A percentile compares a stretch with the other conserved stretches of the same genome.
These are phyloP conservation scores for Pseudogymnoascus sp. DNA, from an alignment of 2,329 filamentous ascomycete genomes.

Conservation along the genomic window DNA sequence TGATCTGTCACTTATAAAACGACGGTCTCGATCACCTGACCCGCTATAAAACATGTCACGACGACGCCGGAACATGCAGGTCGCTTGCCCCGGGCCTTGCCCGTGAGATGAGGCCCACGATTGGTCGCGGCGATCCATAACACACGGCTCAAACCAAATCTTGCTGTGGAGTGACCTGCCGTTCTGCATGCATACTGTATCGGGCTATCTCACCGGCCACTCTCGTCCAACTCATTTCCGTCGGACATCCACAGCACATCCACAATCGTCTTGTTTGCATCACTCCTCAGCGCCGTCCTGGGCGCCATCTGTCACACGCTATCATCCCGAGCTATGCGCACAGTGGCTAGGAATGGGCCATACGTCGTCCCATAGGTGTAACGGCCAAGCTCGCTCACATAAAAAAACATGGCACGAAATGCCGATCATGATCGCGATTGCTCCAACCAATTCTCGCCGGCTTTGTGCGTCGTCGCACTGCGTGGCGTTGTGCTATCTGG, in stretches of 20 bases:
- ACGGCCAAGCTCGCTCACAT: neutral
- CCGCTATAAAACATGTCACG: neutral
- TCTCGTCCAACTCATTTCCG: neutral
- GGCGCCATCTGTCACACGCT: neutral
- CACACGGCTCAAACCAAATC: neutral
- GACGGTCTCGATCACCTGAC: neutral
- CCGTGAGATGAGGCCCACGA: neutral
- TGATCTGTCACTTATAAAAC: neutral
- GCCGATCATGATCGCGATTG: conserved; percentile 1
- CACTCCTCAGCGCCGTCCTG: neutral
- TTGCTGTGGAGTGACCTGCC: neutral
- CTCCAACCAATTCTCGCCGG: neutral
- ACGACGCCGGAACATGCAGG: conserved; percentile 1
- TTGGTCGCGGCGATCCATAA: neutral
- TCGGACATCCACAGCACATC: neutral
- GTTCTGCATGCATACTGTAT: neutral
- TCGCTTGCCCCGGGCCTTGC: neutral
- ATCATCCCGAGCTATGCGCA: neutral
- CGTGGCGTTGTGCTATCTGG: neutral
- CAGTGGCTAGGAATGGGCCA: neutral
- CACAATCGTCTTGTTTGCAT: neutral
- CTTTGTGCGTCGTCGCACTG: neutral
- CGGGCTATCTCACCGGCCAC: neutral
- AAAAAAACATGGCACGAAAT: conserved; percentile 2
- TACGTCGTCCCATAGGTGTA: neutral